A percentile compares a stretch with the other conserved stretches of the same genome.
Evolutionary conservation across 768 basidiomycete genomes (phyloP).

Genomic region (Hericium coralloides): DNA sequence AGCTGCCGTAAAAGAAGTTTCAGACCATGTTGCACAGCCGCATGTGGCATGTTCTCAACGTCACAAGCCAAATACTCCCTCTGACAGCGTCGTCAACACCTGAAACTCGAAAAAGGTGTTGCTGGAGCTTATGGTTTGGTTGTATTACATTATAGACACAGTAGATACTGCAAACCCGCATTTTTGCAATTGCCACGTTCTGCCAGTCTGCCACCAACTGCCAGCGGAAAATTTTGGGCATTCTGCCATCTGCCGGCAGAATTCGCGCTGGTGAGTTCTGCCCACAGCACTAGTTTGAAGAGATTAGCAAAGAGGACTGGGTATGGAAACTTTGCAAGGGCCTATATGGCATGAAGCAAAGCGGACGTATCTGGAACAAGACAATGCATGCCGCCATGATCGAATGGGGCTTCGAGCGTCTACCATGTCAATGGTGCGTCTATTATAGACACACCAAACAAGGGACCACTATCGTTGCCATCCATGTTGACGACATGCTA

Average conservation of each 20-base stretch:
- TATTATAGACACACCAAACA: not conserved
- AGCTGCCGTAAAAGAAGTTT: not conserved
- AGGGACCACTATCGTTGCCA: not conserved
- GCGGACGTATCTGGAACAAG: slow-evolving; percentile 26
- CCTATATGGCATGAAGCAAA: slow-evolving; percentile 31
- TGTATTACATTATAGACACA: too few relatives aligned
- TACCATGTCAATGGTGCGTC: not conserved
- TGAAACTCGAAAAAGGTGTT: too few relatives aligned
- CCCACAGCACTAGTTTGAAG: too few relatives aligned
- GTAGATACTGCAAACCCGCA: too few relatives aligned
- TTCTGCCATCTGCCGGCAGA: too few relatives aligned
- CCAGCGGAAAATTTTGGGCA: slow-evolving; percentile 10
- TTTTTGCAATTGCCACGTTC: not conserved
- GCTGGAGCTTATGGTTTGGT: too few relatives aligned
- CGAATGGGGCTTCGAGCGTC: not conserved
- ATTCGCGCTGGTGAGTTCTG: too few relatives aligned
- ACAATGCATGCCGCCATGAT: slow-evolving; percentile 5
- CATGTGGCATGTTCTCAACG: too few relatives aligned
- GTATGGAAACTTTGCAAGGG: slow-evolving; percentile 12
- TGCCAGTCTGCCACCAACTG: slow-evolving; percentile 4
- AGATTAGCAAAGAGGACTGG: not conserved
- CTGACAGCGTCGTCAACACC: too few relatives aligned
- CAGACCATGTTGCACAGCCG: not conserved
- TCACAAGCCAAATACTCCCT: too few relatives aligned
- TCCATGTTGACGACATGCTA: slow-evolving; percentile 22